phyloP scores from a whole-genome alignment of 2,329 filamentous ascomycete species.

The Phialophora macrospora region DNA sequence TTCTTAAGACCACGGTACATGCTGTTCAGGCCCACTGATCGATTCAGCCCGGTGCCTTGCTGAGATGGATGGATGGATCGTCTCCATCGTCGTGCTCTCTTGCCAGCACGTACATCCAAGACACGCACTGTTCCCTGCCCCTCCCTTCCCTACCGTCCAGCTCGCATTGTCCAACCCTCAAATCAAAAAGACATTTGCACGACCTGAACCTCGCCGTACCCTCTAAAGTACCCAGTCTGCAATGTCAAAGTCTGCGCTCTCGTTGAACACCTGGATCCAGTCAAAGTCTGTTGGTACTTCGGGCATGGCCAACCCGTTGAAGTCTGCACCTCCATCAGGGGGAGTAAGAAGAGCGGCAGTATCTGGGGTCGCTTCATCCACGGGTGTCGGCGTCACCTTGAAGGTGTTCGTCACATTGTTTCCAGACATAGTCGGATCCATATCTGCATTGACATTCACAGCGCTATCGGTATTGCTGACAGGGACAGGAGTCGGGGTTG shows the following conservation, averaged over 20 bases:
- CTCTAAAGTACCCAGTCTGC: background rate
- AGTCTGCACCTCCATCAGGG: background rate
- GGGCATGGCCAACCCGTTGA: background rate
- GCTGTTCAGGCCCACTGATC: background rate
- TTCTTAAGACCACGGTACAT: background rate
- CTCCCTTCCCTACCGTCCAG: background rate
- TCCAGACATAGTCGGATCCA: background rate
- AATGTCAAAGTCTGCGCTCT: background rate
- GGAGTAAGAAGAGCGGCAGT: background rate
- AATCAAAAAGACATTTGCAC: too few species aligned
- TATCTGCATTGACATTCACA: background rate
- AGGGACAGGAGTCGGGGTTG: background rate
- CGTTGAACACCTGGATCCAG: background rate
- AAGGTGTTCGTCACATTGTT: background rate
- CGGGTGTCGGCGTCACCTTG: background rate
- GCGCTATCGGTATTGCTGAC: background rate
- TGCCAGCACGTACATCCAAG: background rate
- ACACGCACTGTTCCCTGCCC: background rate
- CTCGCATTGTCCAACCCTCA: background rate
- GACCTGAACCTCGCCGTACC: background rate
- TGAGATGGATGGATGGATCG: background rate
- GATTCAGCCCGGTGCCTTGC: background rate
- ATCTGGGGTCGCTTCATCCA: background rate
- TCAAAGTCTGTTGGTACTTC: background rate
- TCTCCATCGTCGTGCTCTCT: background rate